phyloP scores from a whole-genome alignment of 257 asterid genomes.

The Fraxinus americana region DNA sequence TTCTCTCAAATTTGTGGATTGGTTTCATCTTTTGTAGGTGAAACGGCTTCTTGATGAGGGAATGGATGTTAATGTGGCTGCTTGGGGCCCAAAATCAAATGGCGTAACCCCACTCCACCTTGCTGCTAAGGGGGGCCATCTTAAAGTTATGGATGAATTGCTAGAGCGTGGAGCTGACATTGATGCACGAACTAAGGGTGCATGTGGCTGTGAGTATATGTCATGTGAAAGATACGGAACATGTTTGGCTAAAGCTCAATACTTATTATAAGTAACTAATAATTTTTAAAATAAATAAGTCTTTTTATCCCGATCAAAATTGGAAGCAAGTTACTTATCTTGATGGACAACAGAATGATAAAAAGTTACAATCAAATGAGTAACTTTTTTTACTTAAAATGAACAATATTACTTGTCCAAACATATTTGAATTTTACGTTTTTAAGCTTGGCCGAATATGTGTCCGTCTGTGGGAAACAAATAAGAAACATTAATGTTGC shows the following conservation, averaged over 20 bases:
- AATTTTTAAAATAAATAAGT: too few relatives aligned
- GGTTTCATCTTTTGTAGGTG: slow-evolving; percentile 47
- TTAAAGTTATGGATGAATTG: slow-evolving; percentile 83
- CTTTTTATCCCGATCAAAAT: too few relatives aligned
- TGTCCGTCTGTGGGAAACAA: background rate
- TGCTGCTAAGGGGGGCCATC: slow-evolving; percentile 97
- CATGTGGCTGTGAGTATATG: slow-evolving; percentile 80
- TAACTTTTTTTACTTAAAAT: too few relatives aligned
- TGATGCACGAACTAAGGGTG: slow-evolving; percentile 96
- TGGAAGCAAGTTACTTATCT: background rate
- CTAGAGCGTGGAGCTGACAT: slow-evolving; percentile 90
- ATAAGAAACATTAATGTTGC: background rate
- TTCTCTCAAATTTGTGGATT: too few relatives aligned
- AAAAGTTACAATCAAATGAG: background rate
- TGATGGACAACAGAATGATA: background rate
- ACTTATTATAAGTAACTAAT: background rate
- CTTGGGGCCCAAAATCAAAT: slow-evolving; percentile 87
- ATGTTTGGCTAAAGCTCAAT: background rate
- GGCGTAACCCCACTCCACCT: slow-evolving; percentile 98
- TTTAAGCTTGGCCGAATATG: background rate
- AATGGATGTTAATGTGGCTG: slow-evolving; percentile 81
- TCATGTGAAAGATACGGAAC: background rate
- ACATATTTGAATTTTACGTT: background rate
- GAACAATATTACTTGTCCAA: too few relatives aligned
- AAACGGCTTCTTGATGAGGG: slow-evolving; percentile 86